Evolutionary conservation across 495 filamentous ascomycete genomes (phyloP).

Genomic region (Durotheca rogersii): DNA sequence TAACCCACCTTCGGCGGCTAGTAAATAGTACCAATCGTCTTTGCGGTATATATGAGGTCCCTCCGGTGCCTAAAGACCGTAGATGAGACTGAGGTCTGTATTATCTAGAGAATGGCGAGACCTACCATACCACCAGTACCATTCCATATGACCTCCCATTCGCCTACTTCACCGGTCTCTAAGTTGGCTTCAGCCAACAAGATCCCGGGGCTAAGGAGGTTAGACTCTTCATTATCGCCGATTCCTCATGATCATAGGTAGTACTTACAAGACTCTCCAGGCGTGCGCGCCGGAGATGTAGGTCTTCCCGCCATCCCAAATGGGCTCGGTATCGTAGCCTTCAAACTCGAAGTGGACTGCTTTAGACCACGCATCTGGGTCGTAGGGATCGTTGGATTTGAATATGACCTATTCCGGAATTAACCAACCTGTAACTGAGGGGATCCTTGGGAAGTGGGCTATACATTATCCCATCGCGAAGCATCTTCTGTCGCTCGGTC

Average conservation of each 20-base stretch:
- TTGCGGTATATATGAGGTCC: constrained; percentile 66
- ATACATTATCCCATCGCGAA: constrained; percentile 46
- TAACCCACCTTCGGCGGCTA: constrained; percentile 59
- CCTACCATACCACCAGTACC: constrained; percentile 44
- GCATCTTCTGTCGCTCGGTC: constrained; percentile 36
- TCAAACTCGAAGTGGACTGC: constrained; percentile 45
- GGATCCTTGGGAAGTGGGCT: no score
- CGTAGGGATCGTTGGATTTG: constrained; percentile 38
- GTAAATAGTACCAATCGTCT: constrained; percentile 63
- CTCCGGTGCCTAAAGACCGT: constrained; percentile 50
- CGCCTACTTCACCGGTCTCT: constrained; percentile 38
- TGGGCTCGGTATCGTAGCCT: constrained; percentile 46
- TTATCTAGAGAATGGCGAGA: background rate
- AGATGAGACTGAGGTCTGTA: background rate
- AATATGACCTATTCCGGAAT: constrained; percentile 43
- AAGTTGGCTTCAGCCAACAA: constrained; percentile 42
- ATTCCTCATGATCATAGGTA: background rate
- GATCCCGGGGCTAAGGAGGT: constrained; percentile 36
- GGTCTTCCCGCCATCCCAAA: constrained; percentile 54
- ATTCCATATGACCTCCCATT: constrained; percentile 46
- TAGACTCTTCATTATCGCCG: background rate
- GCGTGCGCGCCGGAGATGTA: constrained; percentile 50
- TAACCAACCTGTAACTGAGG: background rate
- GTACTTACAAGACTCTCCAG: constrained; percentile 42
- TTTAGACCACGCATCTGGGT: constrained; percentile 39